Conservation (phyloP, 1,284 basidiomycete genomes). For the Ceraceosorus guamensis region DNA sequence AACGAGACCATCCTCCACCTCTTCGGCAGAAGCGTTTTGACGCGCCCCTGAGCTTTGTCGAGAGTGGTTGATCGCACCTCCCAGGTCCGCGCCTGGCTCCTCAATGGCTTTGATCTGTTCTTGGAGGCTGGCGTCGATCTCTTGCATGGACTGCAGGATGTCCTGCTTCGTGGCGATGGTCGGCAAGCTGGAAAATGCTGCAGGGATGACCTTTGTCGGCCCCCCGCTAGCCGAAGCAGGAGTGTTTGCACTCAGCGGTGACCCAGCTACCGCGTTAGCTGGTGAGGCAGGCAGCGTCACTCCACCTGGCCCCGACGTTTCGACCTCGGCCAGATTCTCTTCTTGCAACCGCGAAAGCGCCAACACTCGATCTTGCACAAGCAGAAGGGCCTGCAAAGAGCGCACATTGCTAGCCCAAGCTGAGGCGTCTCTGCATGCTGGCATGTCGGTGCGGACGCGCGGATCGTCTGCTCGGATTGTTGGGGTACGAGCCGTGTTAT, state of each 20-base stretch:
- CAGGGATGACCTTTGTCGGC: slow-evolving; percentile 5
- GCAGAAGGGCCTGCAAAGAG: slow-evolving; percentile 32
- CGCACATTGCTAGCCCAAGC: slow-evolving; percentile 30
- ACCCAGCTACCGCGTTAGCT: not conserved
- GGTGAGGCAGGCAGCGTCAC: not conserved
- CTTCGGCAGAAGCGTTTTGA: slow-evolving; percentile 8
- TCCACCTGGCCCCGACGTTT: too few species aligned
- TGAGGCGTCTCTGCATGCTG: slow-evolving; percentile 14
- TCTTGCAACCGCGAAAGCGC: slow-evolving; percentile 26
- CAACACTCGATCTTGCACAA: slow-evolving; percentile 36
- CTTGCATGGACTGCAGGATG: slow-evolving; percentile 34
- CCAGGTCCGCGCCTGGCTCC: slow-evolving; percentile 13
- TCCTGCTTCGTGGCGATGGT: slow-evolving; percentile 27
- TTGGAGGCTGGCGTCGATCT: slow-evolving; percentile 33
- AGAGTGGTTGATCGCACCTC: slow-evolving; percentile 11
- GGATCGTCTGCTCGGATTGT: slow-evolving; percentile 43
- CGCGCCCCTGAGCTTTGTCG: not conserved
- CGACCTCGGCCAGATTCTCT: not conserved
- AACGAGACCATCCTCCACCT: slow-evolving; percentile 33
- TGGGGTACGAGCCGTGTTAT: slow-evolving; percentile 37
- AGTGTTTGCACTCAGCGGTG: not conserved
- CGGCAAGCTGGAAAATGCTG: slow-evolving; percentile 21
- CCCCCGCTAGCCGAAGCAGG: not conserved
- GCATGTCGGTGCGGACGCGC: slow-evolving; percentile 37
- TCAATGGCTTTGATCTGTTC: slow-evolving; percentile 31